Evolutionary conservation across 805 yeast species (phyloP).

Genomic region (Lachancea mirantina): DNA sequence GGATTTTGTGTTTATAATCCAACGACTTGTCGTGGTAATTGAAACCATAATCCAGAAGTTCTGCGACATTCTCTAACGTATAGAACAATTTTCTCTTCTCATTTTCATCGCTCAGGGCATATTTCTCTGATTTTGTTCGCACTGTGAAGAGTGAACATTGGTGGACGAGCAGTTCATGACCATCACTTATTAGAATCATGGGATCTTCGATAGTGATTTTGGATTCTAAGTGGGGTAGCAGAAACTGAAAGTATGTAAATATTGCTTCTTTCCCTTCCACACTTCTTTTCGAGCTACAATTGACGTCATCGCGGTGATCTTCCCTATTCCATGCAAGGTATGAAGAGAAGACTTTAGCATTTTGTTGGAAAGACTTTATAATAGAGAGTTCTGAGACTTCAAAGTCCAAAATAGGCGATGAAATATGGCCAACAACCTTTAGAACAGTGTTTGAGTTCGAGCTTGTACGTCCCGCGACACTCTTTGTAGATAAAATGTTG

Average conservation of each 20-base stretch:
- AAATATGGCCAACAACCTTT: conserved; percentile 34
- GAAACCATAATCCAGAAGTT: conserved; percentile 17
- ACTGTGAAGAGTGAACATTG: conserved; percentile 26
- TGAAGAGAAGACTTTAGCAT: conserved; percentile 24
- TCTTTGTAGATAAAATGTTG: conserved; percentile 33
- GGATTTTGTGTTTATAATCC: conserved; percentile 15
- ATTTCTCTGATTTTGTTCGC: conserved; percentile 19
- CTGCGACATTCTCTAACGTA: conserved; percentile 16
- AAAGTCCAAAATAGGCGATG: conserved; percentile 41
- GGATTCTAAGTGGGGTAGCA: conserved; percentile 32
- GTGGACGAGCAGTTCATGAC: conserved; percentile 24
- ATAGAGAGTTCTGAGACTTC: conserved; percentile 35
- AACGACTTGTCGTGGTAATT: conserved; percentile 17
- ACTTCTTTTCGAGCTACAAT: conserved; percentile 2
- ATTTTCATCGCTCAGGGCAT: conserved; percentile 5
- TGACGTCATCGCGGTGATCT: conserved; percentile 6
- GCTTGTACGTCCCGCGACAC: conserved; percentile 19
- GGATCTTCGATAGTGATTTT: conserved; percentile 37
- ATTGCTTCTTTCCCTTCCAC: conserved; percentile 8
- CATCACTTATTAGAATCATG: conserved; percentile 29
- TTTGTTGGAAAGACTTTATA: conserved; percentile 26
- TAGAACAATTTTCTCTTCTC: conserved; percentile 13
- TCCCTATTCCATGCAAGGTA: conserved; percentile 12
- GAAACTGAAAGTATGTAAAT: conserved; percentile 15
- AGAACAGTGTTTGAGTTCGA: conserved; percentile 29